Conservation (phyloP, 2,329 filamentous ascomycete species). For the Dactylellina cionopaga region DNA sequence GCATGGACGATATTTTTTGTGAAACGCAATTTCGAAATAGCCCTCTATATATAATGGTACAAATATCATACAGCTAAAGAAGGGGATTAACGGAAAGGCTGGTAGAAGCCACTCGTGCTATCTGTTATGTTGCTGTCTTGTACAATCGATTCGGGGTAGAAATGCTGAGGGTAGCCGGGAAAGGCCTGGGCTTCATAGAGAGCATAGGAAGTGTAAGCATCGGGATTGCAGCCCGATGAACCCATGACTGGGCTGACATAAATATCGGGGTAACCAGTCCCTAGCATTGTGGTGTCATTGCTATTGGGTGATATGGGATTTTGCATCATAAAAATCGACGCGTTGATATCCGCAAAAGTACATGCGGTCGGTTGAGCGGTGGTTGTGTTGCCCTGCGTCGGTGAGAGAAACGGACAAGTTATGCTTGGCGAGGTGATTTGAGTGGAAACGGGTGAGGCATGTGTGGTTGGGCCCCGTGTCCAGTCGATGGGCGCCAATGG, state of each 20-base stretch:
- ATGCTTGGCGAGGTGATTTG: constrained; percentile 9
- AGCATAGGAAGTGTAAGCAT: constrained; percentile 3
- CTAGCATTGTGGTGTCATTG: constrained; percentile 8
- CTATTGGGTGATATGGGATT: background rate
- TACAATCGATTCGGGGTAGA: background rate
- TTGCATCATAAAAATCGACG: background rate
- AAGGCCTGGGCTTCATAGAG: background rate
- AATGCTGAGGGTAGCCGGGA: background rate
- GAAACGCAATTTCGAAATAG: constrained; percentile 1
- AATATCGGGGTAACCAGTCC: background rate
- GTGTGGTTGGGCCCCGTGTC: constrained; percentile 29
- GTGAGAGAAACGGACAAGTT: background rate
- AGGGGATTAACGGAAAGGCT: background rate
- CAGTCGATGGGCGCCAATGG: constrained; percentile 7
- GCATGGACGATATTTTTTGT: too few relatives aligned
- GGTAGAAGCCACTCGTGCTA: background rate
- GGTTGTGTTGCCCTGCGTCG: background rate
- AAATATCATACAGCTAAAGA: constrained; percentile 3
- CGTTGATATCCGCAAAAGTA: background rate
- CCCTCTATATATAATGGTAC: constrained; percentile 4
- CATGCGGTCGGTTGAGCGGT: background rate
- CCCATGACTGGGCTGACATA: constrained; percentile 3
- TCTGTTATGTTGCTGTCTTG: constrained; percentile 18
- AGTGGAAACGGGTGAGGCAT: constrained; percentile 4
- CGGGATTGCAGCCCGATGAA: background rate